Evolutionary conservation across 2,329 filamentous ascomycete species (phyloP).

Genomic region (Fusarium verticillioides): DNA sequence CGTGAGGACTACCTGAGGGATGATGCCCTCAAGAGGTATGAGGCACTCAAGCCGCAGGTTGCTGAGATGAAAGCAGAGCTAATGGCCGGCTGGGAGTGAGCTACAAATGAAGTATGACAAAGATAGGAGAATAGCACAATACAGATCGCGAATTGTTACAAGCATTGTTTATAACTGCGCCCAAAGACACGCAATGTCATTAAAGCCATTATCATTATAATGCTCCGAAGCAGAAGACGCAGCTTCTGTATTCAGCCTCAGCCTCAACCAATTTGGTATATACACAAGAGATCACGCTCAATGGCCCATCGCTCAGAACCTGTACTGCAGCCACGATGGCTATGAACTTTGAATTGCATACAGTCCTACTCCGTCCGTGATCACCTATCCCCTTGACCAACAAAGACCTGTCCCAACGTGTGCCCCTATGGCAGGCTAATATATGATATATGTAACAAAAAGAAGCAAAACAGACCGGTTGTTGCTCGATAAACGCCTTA

Average conservation of each 20-base stretch:
- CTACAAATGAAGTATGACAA: not conserved
- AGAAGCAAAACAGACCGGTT: conserved; percentile 21
- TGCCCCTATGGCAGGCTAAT: conserved; percentile 11
- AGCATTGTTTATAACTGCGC: not conserved
- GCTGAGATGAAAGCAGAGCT: conserved; percentile 33
- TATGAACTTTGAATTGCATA: conserved; percentile 20
- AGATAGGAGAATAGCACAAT: not conserved
- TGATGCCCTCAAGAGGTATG: conserved; percentile 48
- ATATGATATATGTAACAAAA: conserved; percentile 17
- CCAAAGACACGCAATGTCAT: conserved; percentile 15
- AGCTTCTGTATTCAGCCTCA: conserved; percentile 38
- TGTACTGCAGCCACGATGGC: conserved; percentile 12
- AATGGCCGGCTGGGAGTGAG: conserved; percentile 11
- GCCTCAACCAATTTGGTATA: conserved; percentile 36
- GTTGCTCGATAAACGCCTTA: conserved; percentile 38
- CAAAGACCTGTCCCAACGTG: conserved; percentile 3
- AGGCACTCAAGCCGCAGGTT: conserved; percentile 38
- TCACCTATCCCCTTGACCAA: conserved; percentile 7
- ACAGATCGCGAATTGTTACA: not conserved
- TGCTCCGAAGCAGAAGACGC: conserved; percentile 29
- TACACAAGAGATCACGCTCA: conserved; percentile 32
- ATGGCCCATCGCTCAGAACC: conserved; percentile 25
- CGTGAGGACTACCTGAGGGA: conserved; percentile 47
- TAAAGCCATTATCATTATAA: conserved; percentile 25
- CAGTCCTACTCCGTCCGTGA: conserved; percentile 21